Conservation (phyloP, 2,329 filamentous ascomycete species). For the Fusarium torreyae region DNA sequence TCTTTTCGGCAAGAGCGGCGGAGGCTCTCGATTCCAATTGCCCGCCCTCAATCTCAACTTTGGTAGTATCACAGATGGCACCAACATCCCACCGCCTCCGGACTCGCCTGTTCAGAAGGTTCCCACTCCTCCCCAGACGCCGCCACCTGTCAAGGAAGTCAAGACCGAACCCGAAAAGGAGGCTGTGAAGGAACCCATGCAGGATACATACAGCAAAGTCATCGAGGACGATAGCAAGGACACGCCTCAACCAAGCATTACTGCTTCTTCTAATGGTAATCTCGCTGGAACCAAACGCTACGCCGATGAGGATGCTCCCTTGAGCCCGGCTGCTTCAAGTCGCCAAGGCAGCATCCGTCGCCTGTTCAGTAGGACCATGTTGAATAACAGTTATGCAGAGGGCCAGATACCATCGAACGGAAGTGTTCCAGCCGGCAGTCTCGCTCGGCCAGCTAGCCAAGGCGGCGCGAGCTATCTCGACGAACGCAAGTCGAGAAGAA, state of each 20-base stretch:
- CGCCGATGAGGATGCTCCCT: constrained; percentile 66
- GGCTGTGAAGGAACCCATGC: constrained; percentile 8
- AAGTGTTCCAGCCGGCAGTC: constrained; percentile 53
- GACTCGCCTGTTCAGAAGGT: constrained; percentile 69
- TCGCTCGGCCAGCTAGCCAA: constrained; percentile 65
- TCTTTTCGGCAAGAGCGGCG: constrained; percentile 50
- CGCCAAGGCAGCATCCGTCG: constrained; percentile 71
- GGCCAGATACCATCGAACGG: constrained; percentile 61
- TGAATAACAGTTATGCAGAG: constrained; percentile 69
- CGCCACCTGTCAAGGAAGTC: constrained; percentile 48
- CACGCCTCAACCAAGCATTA: constrained; percentile 44
- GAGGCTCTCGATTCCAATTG: constrained; percentile 66
- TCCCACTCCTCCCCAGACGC: constrained; percentile 60
- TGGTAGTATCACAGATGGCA: constrained; percentile 72
- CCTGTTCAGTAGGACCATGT: constrained; percentile 69
- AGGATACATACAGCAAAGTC: constrained; percentile 34
- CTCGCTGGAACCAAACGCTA: constrained; percentile 64
- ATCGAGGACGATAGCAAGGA: constrained; percentile 39
- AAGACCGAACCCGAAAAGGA: constrained; percentile 40
- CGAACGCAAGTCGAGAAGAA: constrained; percentile 69
- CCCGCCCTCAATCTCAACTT: constrained; percentile 72
- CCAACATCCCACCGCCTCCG: constrained; percentile 71
- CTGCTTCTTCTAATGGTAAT: constrained; percentile 59
- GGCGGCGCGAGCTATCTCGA: constrained; percentile 64
- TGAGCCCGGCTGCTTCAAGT: constrained; percentile 67